These are phyloP conservation scores for Geopyxis carbonaria DNA, from an alignment of 495 filamentous ascomycete species.

Conservation along the genomic window DNA sequence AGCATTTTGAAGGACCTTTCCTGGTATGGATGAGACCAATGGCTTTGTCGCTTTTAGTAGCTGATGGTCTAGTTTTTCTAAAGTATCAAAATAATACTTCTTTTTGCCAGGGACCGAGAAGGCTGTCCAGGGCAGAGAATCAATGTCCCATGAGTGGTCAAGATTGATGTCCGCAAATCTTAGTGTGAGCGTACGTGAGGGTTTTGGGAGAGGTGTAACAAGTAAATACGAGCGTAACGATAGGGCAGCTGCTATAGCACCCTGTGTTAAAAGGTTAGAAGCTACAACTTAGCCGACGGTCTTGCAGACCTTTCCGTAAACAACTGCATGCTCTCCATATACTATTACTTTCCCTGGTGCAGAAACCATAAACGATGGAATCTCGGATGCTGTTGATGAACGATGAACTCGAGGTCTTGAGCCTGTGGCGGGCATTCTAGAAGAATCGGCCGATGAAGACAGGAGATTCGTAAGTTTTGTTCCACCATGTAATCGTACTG, in stretches of 20 bases:
- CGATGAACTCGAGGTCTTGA: constrained; percentile 21
- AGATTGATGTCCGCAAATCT: constrained; percentile 75
- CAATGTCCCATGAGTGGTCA: constrained; percentile 81
- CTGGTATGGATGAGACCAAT: constrained; percentile 53
- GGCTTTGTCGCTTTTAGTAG: constrained; percentile 62
- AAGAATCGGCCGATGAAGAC: background rate
- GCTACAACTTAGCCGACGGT: background rate
- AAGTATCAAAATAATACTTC: constrained; percentile 77
- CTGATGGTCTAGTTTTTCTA: constrained; percentile 68
- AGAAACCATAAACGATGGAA: constrained; percentile 91
- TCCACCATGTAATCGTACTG: constrained; percentile 4
- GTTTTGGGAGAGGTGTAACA: constrained; percentile 77
- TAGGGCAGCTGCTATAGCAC: constrained; percentile 84
- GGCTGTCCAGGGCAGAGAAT: constrained; percentile 63
- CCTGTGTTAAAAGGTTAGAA: constrained; percentile 28
- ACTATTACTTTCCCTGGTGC: constrained; percentile 96
- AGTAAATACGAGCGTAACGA: constrained; percentile 89
- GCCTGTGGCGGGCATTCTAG: constrained; percentile 2
- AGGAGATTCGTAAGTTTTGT: constrained; percentile 5
- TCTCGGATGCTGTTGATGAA: constrained; percentile 24
- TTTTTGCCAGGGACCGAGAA: constrained; percentile 72
- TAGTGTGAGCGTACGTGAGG: constrained; percentile 64
- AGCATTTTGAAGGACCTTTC: constrained; percentile 63
- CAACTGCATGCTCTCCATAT: constrained; percentile 90
- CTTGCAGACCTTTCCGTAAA: constrained; percentile 62